Percentiles rank a stretch among this genome's conserved stretches.
These are phyloP conservation scores for Dactylellina drechsleri DNA, from an alignment of 2,329 filamentous ascomycete species.

Conservation along the genomic window DNA sequence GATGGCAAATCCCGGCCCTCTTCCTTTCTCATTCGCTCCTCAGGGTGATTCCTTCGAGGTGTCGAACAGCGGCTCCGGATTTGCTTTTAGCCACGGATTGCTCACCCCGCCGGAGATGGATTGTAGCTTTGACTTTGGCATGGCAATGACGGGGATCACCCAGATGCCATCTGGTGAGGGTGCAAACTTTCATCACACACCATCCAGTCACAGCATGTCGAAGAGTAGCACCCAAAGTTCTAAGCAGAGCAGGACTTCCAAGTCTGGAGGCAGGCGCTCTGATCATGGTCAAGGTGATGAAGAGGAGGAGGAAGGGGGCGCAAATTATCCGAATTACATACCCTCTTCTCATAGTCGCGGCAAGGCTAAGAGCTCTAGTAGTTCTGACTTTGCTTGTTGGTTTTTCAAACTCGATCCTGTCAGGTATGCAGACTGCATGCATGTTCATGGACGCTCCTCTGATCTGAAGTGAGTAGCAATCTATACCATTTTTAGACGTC, in stretches of 20 bases:
- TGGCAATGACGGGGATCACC: slow-evolving; percentile 9
- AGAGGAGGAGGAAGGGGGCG: slow-evolving; percentile 26
- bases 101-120: slow-evolving; percentile 21
- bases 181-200: slow-evolving; percentile 2
- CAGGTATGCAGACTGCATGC: slow-evolving; percentile 49
- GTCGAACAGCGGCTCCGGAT: background rate
- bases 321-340: slow-evolving; percentile 31
- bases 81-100: slow-evolving; percentile 18
- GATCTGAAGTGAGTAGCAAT: slow-evolving; percentile 40
- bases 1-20: background rate
- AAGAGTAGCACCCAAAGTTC: slow-evolving; percentile 10
- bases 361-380: slow-evolving; percentile 12
- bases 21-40: slow-evolving; percentile 12
- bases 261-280: slow-evolving; percentile 1
- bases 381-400: slow-evolving; percentile 46
- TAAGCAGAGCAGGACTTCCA: slow-evolving; percentile 8
- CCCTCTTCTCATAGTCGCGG: slow-evolving; percentile 22
- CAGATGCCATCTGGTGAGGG: slow-evolving; percentile 21
- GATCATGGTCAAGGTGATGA: slow-evolving; percentile 10
- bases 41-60: background rate
- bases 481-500: background rate
- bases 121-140: slow-evolving; percentile 1
- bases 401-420: slow-evolving; percentile 51
- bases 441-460: slow-evolving; percentile 47
- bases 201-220: slow-evolving; percentile 6